Evolutionary conservation across 192 early-diverging fungal genomes (phyloP).

Genomic region (Borealophlyctis nickersoniae): DNA sequence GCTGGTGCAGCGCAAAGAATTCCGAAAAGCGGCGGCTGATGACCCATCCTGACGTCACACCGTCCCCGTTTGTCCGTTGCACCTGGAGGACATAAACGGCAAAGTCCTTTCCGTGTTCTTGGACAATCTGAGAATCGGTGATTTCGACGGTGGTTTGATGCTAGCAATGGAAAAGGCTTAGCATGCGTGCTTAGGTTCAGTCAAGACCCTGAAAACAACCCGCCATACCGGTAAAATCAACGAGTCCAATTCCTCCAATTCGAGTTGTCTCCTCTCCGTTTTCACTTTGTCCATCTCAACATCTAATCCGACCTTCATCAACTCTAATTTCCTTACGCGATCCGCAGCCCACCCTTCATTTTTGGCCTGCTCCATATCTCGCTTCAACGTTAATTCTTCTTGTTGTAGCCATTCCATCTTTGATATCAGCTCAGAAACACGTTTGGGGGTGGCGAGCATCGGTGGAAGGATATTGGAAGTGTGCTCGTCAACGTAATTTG

Average conservation of each 20-base stretch:
- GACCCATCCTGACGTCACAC: conserved; percentile 28
- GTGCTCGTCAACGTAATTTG: not conserved
- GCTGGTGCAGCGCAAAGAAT: conserved; percentile 77
- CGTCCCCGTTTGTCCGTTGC: conserved; percentile 9
- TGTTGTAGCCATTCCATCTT: conserved; percentile 8
- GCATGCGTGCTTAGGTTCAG: too few species aligned
- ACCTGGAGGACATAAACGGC: conserved; percentile 32
- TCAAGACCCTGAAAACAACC: too few species aligned
- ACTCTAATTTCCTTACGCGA: conserved; percentile 22
- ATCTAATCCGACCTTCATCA: conserved; percentile 27
- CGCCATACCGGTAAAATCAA: conserved; percentile 36
- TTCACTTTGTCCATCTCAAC: conserved; percentile 20
- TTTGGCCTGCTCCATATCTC: conserved; percentile 17
- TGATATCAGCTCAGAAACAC: not conserved
- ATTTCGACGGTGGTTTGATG: conserved; percentile 19
- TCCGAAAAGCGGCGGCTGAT: conserved; percentile 72
- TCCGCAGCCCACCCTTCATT: conserved; percentile 2
- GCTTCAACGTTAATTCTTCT: conserved; percentile 12
- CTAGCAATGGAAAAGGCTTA: conserved; percentile 11
- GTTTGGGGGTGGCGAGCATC: not conserved
- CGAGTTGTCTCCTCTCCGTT: conserved; percentile 24
- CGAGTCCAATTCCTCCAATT: conserved; percentile 27
- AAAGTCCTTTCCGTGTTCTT: conserved; percentile 20
- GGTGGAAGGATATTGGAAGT: not conserved
- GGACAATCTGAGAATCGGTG: conserved; percentile 8